Evolutionary conservation across 345 rosid genomes (phyloP).

Genomic region (Bruguiera gymnorhiza): DNA sequence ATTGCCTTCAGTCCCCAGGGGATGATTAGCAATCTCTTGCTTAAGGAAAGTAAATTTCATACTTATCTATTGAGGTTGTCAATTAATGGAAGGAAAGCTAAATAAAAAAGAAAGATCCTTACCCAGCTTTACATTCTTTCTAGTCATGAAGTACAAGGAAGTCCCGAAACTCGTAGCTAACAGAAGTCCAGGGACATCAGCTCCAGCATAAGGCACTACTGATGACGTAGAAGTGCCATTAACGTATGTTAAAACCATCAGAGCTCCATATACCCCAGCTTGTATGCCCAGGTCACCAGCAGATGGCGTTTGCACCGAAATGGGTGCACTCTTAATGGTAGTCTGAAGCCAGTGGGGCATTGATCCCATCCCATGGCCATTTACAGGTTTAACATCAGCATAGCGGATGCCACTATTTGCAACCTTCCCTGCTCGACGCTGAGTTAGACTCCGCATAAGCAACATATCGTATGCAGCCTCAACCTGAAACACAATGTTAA

Average conservation of each 20-base stretch:
- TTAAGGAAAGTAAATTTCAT: too few species aligned
- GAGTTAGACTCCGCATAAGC: conserved; percentile 91
- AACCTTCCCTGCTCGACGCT: conserved; percentile 86
- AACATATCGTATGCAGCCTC: conserved; percentile 98
- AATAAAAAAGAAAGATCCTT: conserved; percentile 17
- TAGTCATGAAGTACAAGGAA: conserved; percentile 87
- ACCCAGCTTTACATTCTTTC: conserved; percentile 80
- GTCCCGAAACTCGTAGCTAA: conserved; percentile 87
- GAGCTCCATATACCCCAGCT: conserved; percentile 89
- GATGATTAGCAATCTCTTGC: too few species aligned
- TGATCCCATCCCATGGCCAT: conserved; percentile 43
- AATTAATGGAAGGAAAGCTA: background rate
- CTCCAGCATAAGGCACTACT: conserved; percentile 48
- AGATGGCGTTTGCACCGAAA: conserved; percentile 72
- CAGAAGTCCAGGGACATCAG: conserved; percentile 83
- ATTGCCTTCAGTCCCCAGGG: too few species aligned
- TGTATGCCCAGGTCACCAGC: conserved; percentile 65
- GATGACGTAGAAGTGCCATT: conserved; percentile 63
- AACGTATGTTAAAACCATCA: conserved; percentile 74
- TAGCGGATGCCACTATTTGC: conserved; percentile 65
- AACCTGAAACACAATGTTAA: conserved; percentile 42
- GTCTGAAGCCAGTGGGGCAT: conserved; percentile 75
- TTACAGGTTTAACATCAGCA: conserved; percentile 82
- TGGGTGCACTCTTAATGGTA: conserved; percentile 51
- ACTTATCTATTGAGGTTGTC: background rate